These are phyloP conservation scores for Peronosclerospora sorghi DNA, from an alignment of 352 stramenopile species.

Conservation along the genomic window DNA sequence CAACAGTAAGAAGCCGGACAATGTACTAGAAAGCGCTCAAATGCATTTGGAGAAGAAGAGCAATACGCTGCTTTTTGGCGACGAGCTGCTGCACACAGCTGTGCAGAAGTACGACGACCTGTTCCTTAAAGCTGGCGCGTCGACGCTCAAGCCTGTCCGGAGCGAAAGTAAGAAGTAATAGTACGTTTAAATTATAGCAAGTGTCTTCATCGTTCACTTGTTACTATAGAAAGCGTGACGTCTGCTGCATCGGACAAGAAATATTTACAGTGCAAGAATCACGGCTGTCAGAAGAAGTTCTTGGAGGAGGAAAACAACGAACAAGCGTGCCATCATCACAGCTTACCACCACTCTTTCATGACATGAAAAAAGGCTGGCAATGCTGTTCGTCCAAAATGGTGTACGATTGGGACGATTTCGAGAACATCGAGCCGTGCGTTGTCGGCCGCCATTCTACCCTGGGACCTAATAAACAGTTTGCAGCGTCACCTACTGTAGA, in stretches of 20 bases:
- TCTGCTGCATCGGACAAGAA: constrained; percentile 19
- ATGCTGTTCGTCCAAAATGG: constrained; percentile 83
- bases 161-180: constrained; percentile 18
- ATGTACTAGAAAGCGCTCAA: constrained; percentile 33
- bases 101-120: constrained; percentile 83
- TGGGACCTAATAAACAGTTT: constrained; percentile 59
- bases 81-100: constrained; percentile 67
- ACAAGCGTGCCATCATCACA: constrained; percentile 66
- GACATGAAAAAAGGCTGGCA: constrained; percentile 88
- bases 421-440: constrained; percentile 77
- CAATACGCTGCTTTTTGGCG: constrained; percentile 38
- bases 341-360: constrained; percentile 76
- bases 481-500: constrained; percentile 74
- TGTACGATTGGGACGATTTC: constrained; percentile 95
- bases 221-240: constrained; percentile 8
- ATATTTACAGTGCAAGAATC: constrained; percentile 78
- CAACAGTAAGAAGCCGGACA: constrained; percentile 81
- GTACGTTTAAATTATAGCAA: constrained; percentile 1
- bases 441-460: constrained; percentile 56
- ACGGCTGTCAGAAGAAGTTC: constrained; percentile 79
- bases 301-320: constrained; percentile 66
- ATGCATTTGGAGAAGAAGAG: constrained; percentile 70
- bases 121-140: constrained; percentile 57
- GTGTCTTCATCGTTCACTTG: background rate
- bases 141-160: constrained; percentile 43